A percentile compares a stretch with the other conserved stretches of the same genome.
phyloP scores from a whole-genome alignment of 352 stramenopile genomes.

The Thraustochytrium sp. region DNA sequence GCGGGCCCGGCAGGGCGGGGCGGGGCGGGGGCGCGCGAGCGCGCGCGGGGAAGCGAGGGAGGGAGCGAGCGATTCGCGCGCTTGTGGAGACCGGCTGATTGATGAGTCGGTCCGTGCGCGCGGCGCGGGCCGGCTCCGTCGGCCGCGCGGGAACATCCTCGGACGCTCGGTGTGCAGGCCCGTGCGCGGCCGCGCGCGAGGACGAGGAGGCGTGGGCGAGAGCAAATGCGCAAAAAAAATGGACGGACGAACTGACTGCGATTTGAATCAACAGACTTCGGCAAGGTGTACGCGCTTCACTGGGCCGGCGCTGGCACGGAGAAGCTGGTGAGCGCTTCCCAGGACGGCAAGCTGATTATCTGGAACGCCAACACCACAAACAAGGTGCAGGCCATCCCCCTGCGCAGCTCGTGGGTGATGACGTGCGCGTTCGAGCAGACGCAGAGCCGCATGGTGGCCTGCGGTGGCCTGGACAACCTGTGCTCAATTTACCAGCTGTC shows the following conservation, averaged over 20 bases:
- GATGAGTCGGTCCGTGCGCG: no score
- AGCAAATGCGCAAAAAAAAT: background rate
- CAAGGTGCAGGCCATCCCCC: slow-evolving; percentile 47
- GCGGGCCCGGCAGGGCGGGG: background rate
- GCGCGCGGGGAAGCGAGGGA: background rate
- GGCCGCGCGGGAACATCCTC: no score
- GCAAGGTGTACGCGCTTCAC: slow-evolving; percentile 50
- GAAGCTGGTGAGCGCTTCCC: slow-evolving; percentile 32
- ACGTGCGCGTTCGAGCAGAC: slow-evolving; percentile 50
- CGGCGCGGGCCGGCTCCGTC: no score
- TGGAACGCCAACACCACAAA: slow-evolving; percentile 49
- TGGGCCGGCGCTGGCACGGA: slow-evolving; percentile 43
- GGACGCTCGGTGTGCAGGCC: no score
- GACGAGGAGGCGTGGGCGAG: background rate
- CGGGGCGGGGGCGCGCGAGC: background rate
- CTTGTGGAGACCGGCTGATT: no score
- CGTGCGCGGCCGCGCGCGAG: background rate
- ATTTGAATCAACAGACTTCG: slow-evolving; percentile 37
- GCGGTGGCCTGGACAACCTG: slow-evolving; percentile 50
- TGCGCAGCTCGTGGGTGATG: slow-evolving; percentile 51
- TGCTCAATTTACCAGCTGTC: slow-evolving; percentile 47
- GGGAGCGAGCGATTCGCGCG: no score
- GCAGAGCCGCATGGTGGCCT: slow-evolving; percentile 43
- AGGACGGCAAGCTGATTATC: slow-evolving; percentile 52
- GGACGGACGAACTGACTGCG: background rate